Evolutionary conservation across 2,329 filamentous ascomycete species (phyloP).

Genomic region (Tolypocladium tundrense): DNA sequence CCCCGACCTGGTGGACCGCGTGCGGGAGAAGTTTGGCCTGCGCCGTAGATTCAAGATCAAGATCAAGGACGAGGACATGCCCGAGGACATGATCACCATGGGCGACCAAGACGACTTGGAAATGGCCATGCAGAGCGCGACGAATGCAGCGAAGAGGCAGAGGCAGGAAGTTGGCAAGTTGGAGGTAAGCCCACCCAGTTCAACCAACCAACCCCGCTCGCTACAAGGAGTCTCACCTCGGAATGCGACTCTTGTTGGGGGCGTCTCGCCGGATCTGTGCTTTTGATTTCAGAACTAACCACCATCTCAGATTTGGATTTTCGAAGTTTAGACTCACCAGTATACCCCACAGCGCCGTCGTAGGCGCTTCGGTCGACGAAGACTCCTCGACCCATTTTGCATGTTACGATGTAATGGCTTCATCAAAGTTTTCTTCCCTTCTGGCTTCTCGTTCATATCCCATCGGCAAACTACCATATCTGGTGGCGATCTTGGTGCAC

Average conservation of each 20-base stretch:
- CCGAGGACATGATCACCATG: constrained; percentile 89
- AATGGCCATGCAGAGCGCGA: constrained; percentile 66
- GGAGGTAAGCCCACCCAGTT: constrained; percentile 57
- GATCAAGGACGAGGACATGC: constrained; percentile 67
- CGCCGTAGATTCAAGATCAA: constrained; percentile 77
- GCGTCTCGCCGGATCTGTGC: background rate
- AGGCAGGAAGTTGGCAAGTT: constrained; percentile 80
- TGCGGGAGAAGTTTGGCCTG: constrained; percentile 80
- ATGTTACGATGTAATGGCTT: constrained; percentile 11
- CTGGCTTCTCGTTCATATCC: background rate
- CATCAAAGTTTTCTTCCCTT: background rate
- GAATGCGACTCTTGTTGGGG: background rate
- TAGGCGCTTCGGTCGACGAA: background rate
- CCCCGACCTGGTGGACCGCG: constrained; percentile 64
- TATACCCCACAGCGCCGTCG: constrained; percentile 15
- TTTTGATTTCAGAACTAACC: constrained; percentile 12
- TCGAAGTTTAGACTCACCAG: constrained; percentile 22
- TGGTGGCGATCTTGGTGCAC: background rate
- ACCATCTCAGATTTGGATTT: constrained; percentile 36
- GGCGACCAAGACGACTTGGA: constrained; percentile 94
- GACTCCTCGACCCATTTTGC: constrained; percentile 1
- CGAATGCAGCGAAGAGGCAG: constrained; percentile 59
- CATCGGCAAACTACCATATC: background rate
- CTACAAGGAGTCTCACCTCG: background rate
- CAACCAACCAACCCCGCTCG: background rate